Evolutionary conservation across 192 early-diverging fungal genomes (phyloP).

Genomic region (Spizellomyces punctatus): DNA sequence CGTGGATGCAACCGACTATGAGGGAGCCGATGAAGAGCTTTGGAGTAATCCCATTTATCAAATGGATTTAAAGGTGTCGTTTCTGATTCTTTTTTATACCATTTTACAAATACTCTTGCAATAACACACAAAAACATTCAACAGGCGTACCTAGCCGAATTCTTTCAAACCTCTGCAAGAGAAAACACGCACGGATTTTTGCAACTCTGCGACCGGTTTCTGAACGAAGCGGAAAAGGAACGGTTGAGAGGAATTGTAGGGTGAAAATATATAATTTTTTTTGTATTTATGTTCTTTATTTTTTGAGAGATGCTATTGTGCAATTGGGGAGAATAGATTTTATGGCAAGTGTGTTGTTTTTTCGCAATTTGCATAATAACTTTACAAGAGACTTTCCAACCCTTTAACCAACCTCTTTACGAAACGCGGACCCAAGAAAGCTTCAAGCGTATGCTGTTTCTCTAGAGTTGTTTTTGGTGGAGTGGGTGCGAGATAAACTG

Average conservation of each 20-base stretch:
- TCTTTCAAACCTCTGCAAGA: conserved; percentile 12
- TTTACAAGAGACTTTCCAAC: background rate
- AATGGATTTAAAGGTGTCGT: conserved; percentile 33
- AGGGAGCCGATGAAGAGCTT: conserved; percentile 32
- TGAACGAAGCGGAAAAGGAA: conserved; percentile 16
- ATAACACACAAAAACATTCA: background rate
- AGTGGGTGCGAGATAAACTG: background rate
- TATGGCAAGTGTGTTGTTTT: background rate
- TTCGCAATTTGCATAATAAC: background rate
- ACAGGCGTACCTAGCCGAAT: conserved; percentile 27
- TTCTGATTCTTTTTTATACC: background rate
- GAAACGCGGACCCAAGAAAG: background rate
- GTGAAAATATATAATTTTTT: background rate
- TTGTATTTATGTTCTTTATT: background rate
- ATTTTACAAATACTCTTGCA: background rate
- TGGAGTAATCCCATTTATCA: conserved; percentile 35
- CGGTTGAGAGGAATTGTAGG: background rate
- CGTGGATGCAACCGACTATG: conserved; percentile 15
- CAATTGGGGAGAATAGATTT: background rate
- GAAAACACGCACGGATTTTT: conserved; percentile 14
- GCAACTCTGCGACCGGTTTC: conserved; percentile 11
- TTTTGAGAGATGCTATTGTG: no score
- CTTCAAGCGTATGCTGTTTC: background rate
- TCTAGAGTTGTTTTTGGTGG: background rate
- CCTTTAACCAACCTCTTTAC: background rate